Evolutionary conservation across 441 rosid genomes (phyloP).

Genomic region (Oxalis stricta): DNA sequence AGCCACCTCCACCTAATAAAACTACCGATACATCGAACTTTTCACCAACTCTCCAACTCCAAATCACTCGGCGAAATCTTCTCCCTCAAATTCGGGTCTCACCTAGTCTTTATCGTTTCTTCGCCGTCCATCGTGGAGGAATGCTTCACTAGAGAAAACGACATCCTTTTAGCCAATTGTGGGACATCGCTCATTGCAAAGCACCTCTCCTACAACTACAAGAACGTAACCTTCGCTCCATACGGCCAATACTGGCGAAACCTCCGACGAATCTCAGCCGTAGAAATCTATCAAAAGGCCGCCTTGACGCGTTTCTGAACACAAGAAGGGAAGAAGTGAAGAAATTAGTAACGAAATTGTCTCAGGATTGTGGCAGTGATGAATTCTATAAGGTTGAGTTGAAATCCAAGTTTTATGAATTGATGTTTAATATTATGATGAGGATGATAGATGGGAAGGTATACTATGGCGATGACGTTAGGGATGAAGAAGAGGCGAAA

Average conservation of each 20-base stretch:
- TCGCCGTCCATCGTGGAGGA: conserved; percentile 30
- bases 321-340: conserved; percentile 37
- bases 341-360: conserved; percentile 14
- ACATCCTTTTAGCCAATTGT: conserved; percentile 38
- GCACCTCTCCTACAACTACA: conserved; percentile 30
- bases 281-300: conserved; percentile 32
- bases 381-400: conserved; percentile 27
- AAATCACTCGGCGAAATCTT: conserved; percentile 25
- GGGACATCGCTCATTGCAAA: conserved; percentile 19
- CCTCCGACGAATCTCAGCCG: conserved; percentile 43
- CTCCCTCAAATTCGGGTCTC: conserved; percentile 33
- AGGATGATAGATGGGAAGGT: conserved; percentile 36
- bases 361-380: not conserved
- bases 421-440: conserved; percentile 34
- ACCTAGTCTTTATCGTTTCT: conserved; percentile 23
- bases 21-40: conserved; percentile 18
- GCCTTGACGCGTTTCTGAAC: conserved; percentile 18
- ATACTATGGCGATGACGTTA: conserved; percentile 24
- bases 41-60: conserved; percentile 14
- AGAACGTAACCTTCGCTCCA: conserved; percentile 19
- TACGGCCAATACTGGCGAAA: conserved; percentile 58
- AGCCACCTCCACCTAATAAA: conserved; percentile 37
- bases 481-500: conserved; percentile 26
- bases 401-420: conserved; percentile 23
- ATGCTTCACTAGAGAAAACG: conserved; percentile 38